Evolutionary conservation across 768 basidiomycete genomes (phyloP).

Genomic region (Lentinula aciculospora): DNA sequence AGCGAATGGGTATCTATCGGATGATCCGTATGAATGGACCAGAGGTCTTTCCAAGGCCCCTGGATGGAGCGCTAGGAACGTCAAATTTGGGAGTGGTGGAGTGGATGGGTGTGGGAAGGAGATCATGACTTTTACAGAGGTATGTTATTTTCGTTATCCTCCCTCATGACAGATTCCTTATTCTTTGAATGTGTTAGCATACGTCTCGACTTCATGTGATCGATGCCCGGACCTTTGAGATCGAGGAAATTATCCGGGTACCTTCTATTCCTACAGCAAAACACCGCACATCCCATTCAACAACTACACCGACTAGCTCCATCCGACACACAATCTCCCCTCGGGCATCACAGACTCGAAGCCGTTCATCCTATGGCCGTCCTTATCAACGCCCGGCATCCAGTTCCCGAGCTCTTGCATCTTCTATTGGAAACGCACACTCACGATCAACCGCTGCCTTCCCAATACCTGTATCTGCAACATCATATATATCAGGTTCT

Average conservation of each 20-base stretch:
- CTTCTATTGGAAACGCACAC: conserved; percentile 1
- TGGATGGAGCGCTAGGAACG: conserved; percentile 79
- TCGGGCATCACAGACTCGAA: conserved; percentile 5
- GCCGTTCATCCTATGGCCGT: background rate
- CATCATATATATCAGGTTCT: background rate
- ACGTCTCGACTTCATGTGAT: conserved; percentile 77
- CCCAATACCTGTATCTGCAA: background rate
- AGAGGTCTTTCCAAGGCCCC: conserved; percentile 53
- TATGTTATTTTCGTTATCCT: conserved; percentile 19
- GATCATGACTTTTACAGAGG: conserved; percentile 88
- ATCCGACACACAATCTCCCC: conserved; percentile 2
- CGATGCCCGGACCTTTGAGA: conserved; percentile 83
- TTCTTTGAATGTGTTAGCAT: conserved; percentile 45
- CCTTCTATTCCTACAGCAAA: conserved; percentile 5
- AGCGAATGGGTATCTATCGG: conserved; percentile 36
- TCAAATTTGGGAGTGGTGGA: conserved; percentile 77
- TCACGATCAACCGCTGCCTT: background rate
- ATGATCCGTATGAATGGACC: conserved; percentile 68
- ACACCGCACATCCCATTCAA: conserved; percentile 3
- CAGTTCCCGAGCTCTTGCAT: background rate
- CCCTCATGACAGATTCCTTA: background rate
- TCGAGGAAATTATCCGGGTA: conserved; percentile 56
- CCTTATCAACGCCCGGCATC: background rate
- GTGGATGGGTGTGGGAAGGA: conserved; percentile 52
- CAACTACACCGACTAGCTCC: conserved; percentile 8